Base-by-base conservation (phyloP, 306 rosid genomes). In the Prunus mume region DNA sequence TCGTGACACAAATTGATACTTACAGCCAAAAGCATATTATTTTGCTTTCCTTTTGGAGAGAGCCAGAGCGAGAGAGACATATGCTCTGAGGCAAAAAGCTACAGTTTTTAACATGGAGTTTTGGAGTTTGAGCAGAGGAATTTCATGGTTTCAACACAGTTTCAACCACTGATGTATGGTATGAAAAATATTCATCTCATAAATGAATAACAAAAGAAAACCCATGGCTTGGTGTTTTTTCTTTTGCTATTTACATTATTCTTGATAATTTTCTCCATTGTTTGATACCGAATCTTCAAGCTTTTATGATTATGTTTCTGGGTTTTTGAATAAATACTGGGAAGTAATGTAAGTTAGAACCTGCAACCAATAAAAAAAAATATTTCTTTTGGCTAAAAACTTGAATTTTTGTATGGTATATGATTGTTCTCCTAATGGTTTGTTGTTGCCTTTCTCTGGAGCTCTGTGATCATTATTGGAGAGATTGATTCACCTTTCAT, bases 121-220 rank as follows among this genome's bases (percentile, higher is more conserved):
- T 22, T n/a, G 28, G 20, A 20, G 57, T n/a, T 2, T 65, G 66
- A 46, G 61, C 55, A 14, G 32, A 52, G 74, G 20, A 71, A 2
- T 27, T 73, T 72, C 71, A 46, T 72, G 63, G 55, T 22, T 56
- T 67, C 71, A 61, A 24, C 77, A 64, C 47, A 77, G 11, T 71
- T 57, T 45, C 66, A 45, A 54, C 65, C 54, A 67, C 46, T 65
- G 74, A 65, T 56, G 24, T n/a, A 66, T 66, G 83, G 78, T 73
- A 70, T 64, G 82, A 41, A 24, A 38, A 71, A 22, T 34, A 17
- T 32, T 32, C 25, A 15, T 77, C 60, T 32, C 60, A 10, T 19
- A 19, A n/a, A n/a, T 19, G 15, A 20, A 55, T 20, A n/a, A 57
- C 20, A 52, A 52, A 18, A 0, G 57, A 52, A 52, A 47, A 0